Percentiles rank a stretch among this genome's conserved stretches.
phyloP scores from a whole-genome alignment of 345 rosid genomes.

The Rhizophora apiculata region DNA sequence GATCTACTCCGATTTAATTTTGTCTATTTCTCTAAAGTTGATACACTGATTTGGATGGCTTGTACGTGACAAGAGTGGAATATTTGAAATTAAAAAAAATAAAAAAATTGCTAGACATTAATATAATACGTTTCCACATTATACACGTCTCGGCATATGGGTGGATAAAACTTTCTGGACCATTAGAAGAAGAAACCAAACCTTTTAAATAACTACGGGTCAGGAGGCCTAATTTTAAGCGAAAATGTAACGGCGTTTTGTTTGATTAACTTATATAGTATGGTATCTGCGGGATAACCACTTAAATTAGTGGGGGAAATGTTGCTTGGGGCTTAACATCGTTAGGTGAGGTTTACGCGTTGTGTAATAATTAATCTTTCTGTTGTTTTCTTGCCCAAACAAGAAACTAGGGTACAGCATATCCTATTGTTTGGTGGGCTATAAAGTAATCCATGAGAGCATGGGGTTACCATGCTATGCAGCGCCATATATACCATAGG shows the following conservation, averaged over 20 bases:
- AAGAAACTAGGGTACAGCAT: constrained; percentile 22
- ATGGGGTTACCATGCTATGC: background rate
- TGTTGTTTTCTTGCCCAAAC: constrained; percentile 23
- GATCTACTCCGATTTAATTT: constrained; percentile 5
- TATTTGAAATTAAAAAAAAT: constrained; percentile 12
- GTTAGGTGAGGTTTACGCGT: constrained; percentile 30
- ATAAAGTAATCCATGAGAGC: constrained; percentile 5
- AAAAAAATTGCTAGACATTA: background rate
- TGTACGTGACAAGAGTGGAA: constrained; percentile 13
- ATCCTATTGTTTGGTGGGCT: constrained; percentile 1
- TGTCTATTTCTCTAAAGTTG: constrained; percentile 5
- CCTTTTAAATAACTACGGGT: constrained; percentile 22
- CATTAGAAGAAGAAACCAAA: constrained; percentile 23
- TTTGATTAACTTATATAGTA: constrained; percentile 15
- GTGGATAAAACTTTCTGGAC: constrained; percentile 26
- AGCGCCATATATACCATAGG: background rate
- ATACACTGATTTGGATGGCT: background rate
- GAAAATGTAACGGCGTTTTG: constrained; percentile 1
- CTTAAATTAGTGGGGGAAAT: background rate
- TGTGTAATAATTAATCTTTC: constrained; percentile 13
- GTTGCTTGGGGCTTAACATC: constrained; percentile 42
- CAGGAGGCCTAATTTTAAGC: constrained; percentile 22
- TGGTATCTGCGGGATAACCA: constrained; percentile 7
- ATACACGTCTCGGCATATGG: constrained; percentile 11
- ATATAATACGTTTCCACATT: constrained; percentile 15